Evolutionary conservation across 192 early-diverging fungal species (phyloP).

Genomic region (Geranomyces michiganensis): DNA sequence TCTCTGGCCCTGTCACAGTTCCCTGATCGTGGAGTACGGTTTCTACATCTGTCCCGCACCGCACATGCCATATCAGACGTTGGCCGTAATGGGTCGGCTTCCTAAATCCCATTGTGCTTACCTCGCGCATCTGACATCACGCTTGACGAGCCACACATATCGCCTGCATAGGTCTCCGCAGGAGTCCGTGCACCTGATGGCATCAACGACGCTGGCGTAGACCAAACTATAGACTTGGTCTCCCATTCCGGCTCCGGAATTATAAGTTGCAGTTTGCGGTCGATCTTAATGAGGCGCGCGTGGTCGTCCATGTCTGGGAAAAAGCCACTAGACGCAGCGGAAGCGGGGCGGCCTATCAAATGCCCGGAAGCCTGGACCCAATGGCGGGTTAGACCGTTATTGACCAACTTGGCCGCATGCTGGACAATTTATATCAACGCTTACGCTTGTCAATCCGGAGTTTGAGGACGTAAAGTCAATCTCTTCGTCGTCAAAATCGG

Average conservation of each 20-base stretch:
- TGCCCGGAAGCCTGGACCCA: background rate
- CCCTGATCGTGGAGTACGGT: conserved; percentile 20
- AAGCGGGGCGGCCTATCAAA: conserved; percentile 4
- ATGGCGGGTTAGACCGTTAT: too few species aligned
- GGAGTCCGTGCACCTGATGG: conserved; percentile 25
- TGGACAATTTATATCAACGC: too few species aligned
- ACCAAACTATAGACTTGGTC: conserved; percentile 34
- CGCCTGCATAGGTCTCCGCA: background rate
- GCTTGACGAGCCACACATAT: background rate
- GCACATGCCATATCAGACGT: background rate
- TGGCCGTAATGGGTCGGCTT: too few species aligned
- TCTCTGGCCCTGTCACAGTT: conserved; percentile 8
- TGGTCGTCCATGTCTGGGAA: conserved; percentile 27
- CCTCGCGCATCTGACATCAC: background rate
- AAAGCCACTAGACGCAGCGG: conserved; percentile 22
- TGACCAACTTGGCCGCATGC: too few species aligned
- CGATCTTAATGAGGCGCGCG: conserved; percentile 28
- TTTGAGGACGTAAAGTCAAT: too few species aligned
- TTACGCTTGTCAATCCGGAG: too few species aligned
- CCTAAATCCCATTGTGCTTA: background rate
- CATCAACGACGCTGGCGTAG: conserved; percentile 1
- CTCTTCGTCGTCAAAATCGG: conserved; percentile 26
- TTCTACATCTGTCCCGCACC: conserved; percentile 15
- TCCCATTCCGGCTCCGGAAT: conserved; percentile 38
- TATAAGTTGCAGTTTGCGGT: conserved; percentile 34